phyloP scores from a whole-genome alignment of 2,329 filamentous ascomycete genomes.

The Calycina marina region DNA sequence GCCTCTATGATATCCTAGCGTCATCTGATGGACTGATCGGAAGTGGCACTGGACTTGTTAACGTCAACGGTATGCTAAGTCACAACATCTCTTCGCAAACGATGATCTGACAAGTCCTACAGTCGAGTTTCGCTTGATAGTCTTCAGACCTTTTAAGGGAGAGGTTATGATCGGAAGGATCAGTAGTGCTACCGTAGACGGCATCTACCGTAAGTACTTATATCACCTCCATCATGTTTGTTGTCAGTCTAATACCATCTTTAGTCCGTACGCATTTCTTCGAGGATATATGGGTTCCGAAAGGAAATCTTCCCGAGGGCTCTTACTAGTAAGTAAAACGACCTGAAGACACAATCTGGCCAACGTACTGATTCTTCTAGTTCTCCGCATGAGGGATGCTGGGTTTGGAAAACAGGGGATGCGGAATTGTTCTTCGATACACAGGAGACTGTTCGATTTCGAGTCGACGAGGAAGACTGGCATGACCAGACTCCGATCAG shows the following conservation, averaged over 20 bases:
- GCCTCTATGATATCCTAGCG: slow-evolving; percentile 79
- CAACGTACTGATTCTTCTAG: no score
- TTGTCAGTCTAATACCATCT: background rate
- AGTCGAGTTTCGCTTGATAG: slow-evolving; percentile 88
- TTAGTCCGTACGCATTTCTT: slow-evolving; percentile 81
- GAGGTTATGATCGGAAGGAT: slow-evolving; percentile 84
- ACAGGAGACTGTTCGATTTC: slow-evolving; percentile 75
- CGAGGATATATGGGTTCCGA: slow-evolving; percentile 74
- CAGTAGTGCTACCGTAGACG: slow-evolving; percentile 53
- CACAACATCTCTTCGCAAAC: no score
- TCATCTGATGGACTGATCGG: slow-evolving; percentile 89
- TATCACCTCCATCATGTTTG: background rate
- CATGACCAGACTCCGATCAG: slow-evolving; percentile 69
- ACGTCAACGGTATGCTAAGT: slow-evolving; percentile 67
- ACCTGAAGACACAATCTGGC: background rate
- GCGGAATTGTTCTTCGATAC: slow-evolving; percentile 74
- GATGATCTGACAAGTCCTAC: slow-evolving; percentile 2
- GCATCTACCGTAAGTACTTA: slow-evolving; percentile 47
- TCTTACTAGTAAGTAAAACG: slow-evolving; percentile 50
- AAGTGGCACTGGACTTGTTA: slow-evolving; percentile 80
- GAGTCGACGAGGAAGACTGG: slow-evolving; percentile 81
- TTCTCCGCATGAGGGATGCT: slow-evolving; percentile 61
- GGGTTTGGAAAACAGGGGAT: slow-evolving; percentile 67
- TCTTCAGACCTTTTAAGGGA: slow-evolving; percentile 91
- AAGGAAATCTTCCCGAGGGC: slow-evolving; percentile 58